Percentiles rank a stretch among this genome's conserved stretches.
Evolutionary conservation across 108 stramenopile species (phyloP).

Genomic region (Cyclotella choctawhatcheeana): DNA sequence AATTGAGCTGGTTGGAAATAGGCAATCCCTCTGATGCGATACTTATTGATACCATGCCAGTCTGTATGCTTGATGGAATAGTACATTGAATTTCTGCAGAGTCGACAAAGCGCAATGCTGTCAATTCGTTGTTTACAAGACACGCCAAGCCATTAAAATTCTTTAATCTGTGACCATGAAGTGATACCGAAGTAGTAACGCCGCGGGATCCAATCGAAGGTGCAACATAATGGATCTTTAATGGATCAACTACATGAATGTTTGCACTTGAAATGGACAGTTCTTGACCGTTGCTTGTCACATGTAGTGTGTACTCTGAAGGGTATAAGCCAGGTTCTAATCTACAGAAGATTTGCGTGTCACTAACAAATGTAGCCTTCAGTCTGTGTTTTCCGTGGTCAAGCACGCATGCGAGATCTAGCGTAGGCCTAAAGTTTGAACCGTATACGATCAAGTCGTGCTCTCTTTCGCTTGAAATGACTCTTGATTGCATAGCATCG

Average conservation of each 20-base stretch:
- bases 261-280: slow-evolving; percentile 14
- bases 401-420: slow-evolving; percentile 34
- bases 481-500: background rate
- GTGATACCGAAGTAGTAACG: slow-evolving; percentile 12
- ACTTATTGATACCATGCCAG: slow-evolving; percentile 18
- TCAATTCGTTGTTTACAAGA: slow-evolving; percentile 20
- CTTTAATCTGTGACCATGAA: slow-evolving; percentile 28
- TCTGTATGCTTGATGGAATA: slow-evolving; percentile 7
- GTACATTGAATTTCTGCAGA: slow-evolving; percentile 27
- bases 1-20: slow-evolving; percentile 26
- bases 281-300: slow-evolving; percentile 45
- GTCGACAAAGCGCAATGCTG: slow-evolving; percentile 20
- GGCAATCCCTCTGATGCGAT: slow-evolving; percentile 17
- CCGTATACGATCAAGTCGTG: slow-evolving; percentile 22
- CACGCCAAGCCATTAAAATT: slow-evolving; percentile 31
- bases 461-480: slow-evolving; percentile 18
- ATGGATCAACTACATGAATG: slow-evolving; percentile 33
- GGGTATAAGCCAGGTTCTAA: slow-evolving; percentile 27
- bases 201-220: slow-evolving; percentile 18
- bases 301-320: slow-evolving; percentile 21
- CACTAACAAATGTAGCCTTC: slow-evolving; percentile 32
- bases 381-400: background rate
- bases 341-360: slow-evolving; percentile 18
- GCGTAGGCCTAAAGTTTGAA: slow-evolving; percentile 10
- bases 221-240: slow-evolving; percentile 23